Percentiles rank a stretch among this genome's conserved stretches.
Conservation (phyloP, 2,329 filamentous ascomycete species). For the Talaromyces amestolkiae region DNA sequence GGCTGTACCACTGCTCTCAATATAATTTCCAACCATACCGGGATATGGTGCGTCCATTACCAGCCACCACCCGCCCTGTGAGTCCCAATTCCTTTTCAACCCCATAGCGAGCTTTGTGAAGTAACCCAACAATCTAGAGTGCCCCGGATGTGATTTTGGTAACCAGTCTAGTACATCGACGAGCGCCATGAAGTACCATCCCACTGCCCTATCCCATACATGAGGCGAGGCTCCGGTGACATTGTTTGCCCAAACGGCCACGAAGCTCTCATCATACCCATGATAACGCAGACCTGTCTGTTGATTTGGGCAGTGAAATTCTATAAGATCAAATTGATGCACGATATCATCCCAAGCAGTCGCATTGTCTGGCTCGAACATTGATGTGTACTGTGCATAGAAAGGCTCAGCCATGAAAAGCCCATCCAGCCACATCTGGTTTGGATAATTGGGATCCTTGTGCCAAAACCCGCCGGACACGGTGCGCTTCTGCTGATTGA, state of each 20-base stretch:
- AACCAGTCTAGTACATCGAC: not conserved
- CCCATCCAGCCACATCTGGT: conserved; percentile 1
- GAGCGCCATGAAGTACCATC: not conserved
- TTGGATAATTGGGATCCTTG: conserved; percentile 1
- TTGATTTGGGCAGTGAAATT: not conserved
- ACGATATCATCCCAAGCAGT: not conserved
- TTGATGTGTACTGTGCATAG: not conserved
- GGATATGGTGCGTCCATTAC: not conserved
- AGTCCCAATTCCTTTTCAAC: not conserved
- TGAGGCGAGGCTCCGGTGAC: not conserved
- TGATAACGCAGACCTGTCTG: not conserved
- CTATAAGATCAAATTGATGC: not conserved
- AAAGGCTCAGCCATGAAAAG: not conserved
- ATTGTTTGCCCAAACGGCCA: not conserved
- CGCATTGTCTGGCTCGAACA: not conserved
- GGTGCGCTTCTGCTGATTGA: not conserved
- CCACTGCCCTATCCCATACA: not conserved
- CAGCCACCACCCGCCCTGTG: not conserved
- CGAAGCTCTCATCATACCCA: not conserved
- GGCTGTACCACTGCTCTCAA: not conserved
- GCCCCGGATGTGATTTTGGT: not conserved
- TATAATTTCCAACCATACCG: not conserved
- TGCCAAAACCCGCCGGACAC: not conserved
- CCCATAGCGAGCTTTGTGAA: not conserved
- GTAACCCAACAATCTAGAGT: not conserved